Evolutionary conservation across 139 green algal genomes (phyloP).

Genomic region (Trebouxia sp.): DNA sequence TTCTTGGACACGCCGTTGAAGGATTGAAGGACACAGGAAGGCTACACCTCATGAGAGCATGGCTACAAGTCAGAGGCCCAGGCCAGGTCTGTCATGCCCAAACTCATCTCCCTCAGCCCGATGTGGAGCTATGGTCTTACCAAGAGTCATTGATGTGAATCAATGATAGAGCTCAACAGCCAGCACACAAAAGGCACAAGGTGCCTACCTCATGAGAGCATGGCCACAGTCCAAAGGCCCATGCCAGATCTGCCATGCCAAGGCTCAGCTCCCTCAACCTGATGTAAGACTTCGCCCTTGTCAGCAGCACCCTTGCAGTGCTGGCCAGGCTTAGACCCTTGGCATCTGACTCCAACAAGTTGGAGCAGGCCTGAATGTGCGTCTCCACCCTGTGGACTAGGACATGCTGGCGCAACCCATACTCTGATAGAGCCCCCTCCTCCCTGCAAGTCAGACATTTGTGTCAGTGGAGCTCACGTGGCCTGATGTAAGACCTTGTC

Average conservation of each 20-base stretch:
- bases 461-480: neutral
- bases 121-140: neutral
- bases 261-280: neutral
- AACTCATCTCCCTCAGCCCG: neutral
- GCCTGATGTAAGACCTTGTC: neutral
- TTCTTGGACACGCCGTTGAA: too few species aligned
- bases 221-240: neutral
- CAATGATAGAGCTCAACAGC: too few species aligned
- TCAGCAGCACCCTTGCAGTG: neutral
- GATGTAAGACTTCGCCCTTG: neutral
- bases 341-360: neutral
- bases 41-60: neutral
- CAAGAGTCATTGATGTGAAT: too few species aligned
- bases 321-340: neutral
- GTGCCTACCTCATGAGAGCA: neutral
- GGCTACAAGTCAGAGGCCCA: neutral
- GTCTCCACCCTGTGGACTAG: neutral
- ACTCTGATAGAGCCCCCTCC: too few species aligned
- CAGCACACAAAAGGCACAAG: neutral
- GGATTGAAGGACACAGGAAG: neutral
- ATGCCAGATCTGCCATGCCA: neutral
- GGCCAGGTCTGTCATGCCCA: neutral
- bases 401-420: too few species aligned
- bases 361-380: neutral
- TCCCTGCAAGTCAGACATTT: neutral